Conservation (phyloP, 257 asterid species). For the Fraxinus cuspidata region DNA sequence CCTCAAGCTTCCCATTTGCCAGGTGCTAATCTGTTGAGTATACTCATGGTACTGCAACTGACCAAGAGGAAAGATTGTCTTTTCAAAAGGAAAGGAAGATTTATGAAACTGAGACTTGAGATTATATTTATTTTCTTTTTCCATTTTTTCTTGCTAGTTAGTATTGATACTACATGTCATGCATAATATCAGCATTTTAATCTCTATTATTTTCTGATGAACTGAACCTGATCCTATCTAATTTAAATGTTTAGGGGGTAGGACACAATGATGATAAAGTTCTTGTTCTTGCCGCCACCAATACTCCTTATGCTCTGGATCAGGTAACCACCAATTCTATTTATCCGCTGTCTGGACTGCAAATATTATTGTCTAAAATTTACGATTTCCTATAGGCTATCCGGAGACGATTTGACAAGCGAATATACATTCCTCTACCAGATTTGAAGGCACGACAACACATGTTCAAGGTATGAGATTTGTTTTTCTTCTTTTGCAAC, state of each 20-base stretch:
- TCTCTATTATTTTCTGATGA: not conserved
- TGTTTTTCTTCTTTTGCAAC: not conserved
- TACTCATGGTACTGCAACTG: not conserved
- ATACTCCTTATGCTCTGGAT: conserved; percentile 54
- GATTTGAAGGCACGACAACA: conserved; percentile 38
- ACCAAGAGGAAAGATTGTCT: not conserved
- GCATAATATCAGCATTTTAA: not conserved
- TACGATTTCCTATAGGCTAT: conserved; percentile 23
- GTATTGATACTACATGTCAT: not conserved
- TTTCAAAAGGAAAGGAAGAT: not conserved
- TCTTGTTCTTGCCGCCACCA: conserved; percentile 55
- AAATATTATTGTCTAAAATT: conserved; percentile 5
- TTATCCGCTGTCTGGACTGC: not conserved
- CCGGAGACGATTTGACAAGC: conserved; percentile 36
- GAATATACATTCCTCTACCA: conserved; percentile 37
- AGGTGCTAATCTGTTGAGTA: not conserved
- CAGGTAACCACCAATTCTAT: conserved; percentile 32
- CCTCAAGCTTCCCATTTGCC: not conserved
- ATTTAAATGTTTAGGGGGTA: conserved; percentile 39
- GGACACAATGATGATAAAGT: conserved; percentile 62
- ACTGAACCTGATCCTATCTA: not conserved
- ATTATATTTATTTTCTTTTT: not conserved
- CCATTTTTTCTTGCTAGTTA: not conserved
- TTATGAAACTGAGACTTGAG: not conserved
- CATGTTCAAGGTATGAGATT: conserved; percentile 30